Percentiles rank a stretch among this genome's conserved stretches.
Conservation (phyloP, 2,329 filamentous ascomycete species). For the Monilinia aucupariae region DNA sequence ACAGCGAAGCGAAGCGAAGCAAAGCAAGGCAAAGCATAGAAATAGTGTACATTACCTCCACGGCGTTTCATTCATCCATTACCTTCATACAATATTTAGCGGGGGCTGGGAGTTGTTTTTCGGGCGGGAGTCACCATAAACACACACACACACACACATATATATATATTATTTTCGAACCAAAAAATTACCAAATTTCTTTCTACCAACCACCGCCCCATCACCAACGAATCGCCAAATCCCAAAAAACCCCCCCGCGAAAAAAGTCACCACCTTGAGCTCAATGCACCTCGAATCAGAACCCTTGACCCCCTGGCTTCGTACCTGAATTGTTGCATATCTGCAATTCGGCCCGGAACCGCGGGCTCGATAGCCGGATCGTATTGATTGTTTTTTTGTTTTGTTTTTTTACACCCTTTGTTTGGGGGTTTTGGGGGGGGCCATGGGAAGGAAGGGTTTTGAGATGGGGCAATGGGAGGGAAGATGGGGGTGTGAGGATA, state of each 20-base stretch:
- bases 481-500: neutral
- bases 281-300: neutral
- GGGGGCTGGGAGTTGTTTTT: too few species aligned
- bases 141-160: too few species aligned
- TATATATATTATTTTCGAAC: neutral
- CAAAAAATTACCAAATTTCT: neutral
- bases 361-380: neutral
- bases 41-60: neutral
- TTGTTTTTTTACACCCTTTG: too few species aligned
- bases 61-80: neutral
- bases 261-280: neutral
- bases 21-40: neutral
- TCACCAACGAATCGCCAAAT: neutral
- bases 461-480: neutral
- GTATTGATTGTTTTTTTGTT: neutral
- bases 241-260: too few species aligned
- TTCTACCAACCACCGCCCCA: too few species aligned
- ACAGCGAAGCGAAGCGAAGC: neutral
- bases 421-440: too few species aligned
- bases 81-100: neutral
- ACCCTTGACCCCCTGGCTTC: neutral
- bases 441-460: neutral
- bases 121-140: neutral
- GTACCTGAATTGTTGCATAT: slow-evolving; percentile 5
- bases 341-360: slow-evolving; percentile 1